Percentiles rank a stretch among this genome's conserved stretches.
These are phyloP conservation scores for Eimeria sp. DNA, from an alignment of 169 alveolate species.

Conservation along the genomic window DNA sequence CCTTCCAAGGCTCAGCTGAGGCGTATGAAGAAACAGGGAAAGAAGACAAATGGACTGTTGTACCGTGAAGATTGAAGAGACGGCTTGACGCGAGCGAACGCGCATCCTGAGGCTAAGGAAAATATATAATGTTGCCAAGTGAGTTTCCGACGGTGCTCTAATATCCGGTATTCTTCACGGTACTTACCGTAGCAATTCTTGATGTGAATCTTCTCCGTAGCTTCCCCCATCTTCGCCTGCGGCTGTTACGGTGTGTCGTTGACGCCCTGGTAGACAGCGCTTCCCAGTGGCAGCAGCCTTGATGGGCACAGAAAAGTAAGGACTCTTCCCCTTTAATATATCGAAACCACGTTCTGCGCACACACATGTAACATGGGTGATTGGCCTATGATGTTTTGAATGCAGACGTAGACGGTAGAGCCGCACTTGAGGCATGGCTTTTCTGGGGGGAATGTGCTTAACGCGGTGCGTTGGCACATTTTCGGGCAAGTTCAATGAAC, in stretches of 20 bases:
- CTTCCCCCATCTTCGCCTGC: constrained; percentile 51
- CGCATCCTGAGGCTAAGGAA: neutral
- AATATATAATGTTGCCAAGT: neutral
- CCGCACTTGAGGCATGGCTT: neutral
- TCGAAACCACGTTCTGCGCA: neutral
- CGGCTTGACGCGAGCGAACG: neutral
- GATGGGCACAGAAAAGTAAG: neutral
- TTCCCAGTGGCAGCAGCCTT: neutral
- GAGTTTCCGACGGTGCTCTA: neutral
- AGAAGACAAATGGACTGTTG: neutral
- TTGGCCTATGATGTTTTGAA: neutral
- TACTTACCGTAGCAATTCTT: constrained; percentile 70
- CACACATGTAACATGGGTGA: neutral
- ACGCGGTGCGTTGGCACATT: neutral
- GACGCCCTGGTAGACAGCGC: neutral
- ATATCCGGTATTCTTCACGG: neutral
- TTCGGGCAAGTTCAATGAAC: neutral
- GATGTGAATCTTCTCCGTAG: constrained; percentile 27
- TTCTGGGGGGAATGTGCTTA: neutral
- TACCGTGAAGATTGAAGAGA: neutral
- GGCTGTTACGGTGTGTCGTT: neutral
- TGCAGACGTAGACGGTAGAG: neutral
- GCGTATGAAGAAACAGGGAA: neutral
- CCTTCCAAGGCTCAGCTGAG: constrained; percentile 84
- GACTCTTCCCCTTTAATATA: neutral